Percentiles rank a stretch among this genome's conserved stretches.
These are phyloP conservation scores for Prunus salicina DNA, from an alignment of 306 rosid species.

Conservation along the genomic window DNA sequence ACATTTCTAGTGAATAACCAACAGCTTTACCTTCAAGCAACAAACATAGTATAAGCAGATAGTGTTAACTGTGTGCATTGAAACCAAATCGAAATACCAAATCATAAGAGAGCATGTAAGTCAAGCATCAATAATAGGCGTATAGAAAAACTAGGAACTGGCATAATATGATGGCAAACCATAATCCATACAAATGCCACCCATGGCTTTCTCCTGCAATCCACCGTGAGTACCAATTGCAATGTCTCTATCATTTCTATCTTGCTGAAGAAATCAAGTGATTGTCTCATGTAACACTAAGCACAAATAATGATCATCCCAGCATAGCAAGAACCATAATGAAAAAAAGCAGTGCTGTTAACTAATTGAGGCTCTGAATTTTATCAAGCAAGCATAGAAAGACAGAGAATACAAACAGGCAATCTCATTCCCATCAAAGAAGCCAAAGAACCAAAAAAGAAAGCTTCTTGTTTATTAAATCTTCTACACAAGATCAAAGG, in stretches of 20 bases:
- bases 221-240: background rate
- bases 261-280: background rate
- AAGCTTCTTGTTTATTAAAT: background rate
- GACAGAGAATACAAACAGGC: background rate
- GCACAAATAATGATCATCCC: background rate
- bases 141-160: background rate
- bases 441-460: background rate
- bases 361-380: background rate
- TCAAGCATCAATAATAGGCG: background rate
- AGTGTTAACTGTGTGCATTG: background rate
- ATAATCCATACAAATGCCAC: background rate
- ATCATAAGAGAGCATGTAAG: background rate
- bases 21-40: background rate
- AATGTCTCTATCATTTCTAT: background rate
- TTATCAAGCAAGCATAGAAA: background rate
- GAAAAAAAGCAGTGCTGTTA: background rate
- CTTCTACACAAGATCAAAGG: slow-evolving; percentile 1
- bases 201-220: background rate
- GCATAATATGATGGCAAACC: background rate
- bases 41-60: background rate
- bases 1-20: background rate
- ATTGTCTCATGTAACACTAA: background rate
- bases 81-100: background rate
- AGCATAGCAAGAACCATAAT: background rate
- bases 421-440: background rate